Evolutionary conservation across 2,329 filamentous ascomycete genomes (phyloP).

Genomic region (Ophiocordyceps unilateralis): DNA sequence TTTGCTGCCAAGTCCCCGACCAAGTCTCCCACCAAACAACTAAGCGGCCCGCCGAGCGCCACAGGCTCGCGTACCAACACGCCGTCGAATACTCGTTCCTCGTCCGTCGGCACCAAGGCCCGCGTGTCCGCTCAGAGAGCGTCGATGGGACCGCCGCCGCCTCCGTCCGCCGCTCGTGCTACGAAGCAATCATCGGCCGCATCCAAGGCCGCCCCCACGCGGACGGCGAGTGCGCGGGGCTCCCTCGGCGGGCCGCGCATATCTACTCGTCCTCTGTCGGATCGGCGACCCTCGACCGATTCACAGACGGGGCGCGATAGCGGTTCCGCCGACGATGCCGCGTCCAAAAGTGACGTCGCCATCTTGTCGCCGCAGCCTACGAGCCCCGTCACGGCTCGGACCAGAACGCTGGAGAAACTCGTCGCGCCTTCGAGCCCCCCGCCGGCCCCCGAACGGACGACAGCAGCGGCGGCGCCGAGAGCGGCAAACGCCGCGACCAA

Average conservation of each 20-base stretch:
- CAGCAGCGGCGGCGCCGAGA: conserved; percentile 10
- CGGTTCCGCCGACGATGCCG: conserved; percentile 15
- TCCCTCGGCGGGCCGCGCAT: conserved; percentile 18
- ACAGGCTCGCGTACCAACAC: conserved; percentile 47
- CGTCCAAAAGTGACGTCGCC: conserved; percentile 31
- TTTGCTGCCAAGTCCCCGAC: conserved; percentile 43
- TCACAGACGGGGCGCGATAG: conserved; percentile 25
- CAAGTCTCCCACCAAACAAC: conserved; percentile 65
- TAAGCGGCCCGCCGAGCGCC: conserved; percentile 37
- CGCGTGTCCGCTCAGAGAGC: conserved; percentile 34
- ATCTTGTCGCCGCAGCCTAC: conserved; percentile 29
- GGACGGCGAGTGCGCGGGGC: conserved; percentile 24
- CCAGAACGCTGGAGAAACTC: conserved; percentile 34
- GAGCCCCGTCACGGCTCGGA: conserved; percentile 32
- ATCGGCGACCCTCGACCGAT: conserved; percentile 28
- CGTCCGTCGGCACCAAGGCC: conserved; percentile 28
- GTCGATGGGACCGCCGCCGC: conserved; percentile 47
- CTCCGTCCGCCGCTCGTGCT: conserved; percentile 25
- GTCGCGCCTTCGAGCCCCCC: conserved; percentile 16
- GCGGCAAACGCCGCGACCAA: conserved; percentile 26
- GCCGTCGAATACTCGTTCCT: conserved; percentile 35
- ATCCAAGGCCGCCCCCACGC: conserved; percentile 16
- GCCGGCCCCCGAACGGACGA: conserved; percentile 14
- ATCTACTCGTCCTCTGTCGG: conserved; percentile 18
- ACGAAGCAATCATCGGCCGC: conserved; percentile 27